Evolutionary conservation across 1,284 basidiomycete species (phyloP).

Genomic region (Golubevia pallescens): DNA sequence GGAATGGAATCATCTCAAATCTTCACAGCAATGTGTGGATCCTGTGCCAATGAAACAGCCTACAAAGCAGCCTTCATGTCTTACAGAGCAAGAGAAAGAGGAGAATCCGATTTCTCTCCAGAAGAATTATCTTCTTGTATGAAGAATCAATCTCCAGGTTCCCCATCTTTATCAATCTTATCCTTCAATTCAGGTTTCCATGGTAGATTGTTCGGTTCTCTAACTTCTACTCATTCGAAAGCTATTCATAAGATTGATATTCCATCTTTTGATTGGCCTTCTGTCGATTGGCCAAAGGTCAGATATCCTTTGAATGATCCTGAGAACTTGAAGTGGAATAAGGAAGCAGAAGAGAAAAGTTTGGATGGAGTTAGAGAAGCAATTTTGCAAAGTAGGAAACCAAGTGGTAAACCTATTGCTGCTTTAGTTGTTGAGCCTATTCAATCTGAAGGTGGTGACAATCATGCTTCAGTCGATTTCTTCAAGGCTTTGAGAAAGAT

Average conservation of each 20-base stretch:
- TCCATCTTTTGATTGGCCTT: too few relatives aligned
- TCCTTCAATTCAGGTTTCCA: constrained; percentile 69
- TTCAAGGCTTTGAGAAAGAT: constrained; percentile 68
- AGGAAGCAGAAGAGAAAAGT: constrained; percentile 28
- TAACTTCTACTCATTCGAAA: constrained; percentile 67
- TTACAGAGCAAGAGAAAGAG: constrained; percentile 65
- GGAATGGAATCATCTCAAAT: constrained; percentile 62
- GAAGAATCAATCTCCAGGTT: constrained; percentile 68
- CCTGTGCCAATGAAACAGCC: constrained; percentile 66
- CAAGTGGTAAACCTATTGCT: constrained; percentile 27
- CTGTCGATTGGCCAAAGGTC: too few relatives aligned
- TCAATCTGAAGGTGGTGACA: constrained; percentile 67
- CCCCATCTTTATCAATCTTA: constrained; percentile 68
- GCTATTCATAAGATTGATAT: constrained; percentile 66
- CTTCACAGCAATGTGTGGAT: constrained; percentile 59
- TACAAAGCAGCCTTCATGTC: constrained; percentile 70
- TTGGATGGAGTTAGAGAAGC: constrained; percentile 39
- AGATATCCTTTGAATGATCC: too few relatives aligned
- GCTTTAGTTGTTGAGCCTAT: constrained; percentile 51
- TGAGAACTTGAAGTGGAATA: not conserved
- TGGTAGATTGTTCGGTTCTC: constrained; percentile 67
- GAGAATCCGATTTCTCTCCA: constrained; percentile 23
- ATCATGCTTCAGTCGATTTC: constrained; percentile 68
- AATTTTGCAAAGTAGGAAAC: constrained; percentile 25
- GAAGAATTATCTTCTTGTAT: constrained; percentile 66